Percentiles rank a stretch among this genome's conserved stretches.
Conservation (phyloP, 2,329 filamentous ascomycete genomes). For the Cercospora beticola region DNA sequence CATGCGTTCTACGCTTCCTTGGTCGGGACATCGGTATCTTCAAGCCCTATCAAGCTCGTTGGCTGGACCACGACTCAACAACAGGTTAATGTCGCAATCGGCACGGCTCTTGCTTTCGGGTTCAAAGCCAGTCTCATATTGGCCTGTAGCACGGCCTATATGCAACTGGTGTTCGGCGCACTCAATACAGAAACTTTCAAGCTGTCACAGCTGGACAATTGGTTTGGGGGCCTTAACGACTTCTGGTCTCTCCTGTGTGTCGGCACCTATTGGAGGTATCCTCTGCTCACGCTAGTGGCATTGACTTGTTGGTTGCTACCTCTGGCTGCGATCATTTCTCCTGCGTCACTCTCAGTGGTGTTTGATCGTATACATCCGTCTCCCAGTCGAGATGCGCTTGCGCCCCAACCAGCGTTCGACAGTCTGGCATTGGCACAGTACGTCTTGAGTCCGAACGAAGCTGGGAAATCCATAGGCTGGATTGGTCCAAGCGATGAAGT, state of each 20-base stretch:
- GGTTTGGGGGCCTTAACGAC: slow-evolving; percentile 17
- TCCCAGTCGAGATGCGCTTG: not conserved
- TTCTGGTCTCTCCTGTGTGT: slow-evolving; percentile 8
- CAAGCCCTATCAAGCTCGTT: slow-evolving; percentile 7
- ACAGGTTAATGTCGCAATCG: slow-evolving; percentile 18
- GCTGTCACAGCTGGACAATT: slow-evolving; percentile 15
- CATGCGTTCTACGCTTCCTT: slow-evolving; percentile 5
- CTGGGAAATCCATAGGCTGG: not conserved
- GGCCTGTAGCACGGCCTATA: slow-evolving; percentile 20
- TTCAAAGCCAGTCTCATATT: slow-evolving; percentile 20
- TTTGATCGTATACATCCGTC: slow-evolving; percentile 15
- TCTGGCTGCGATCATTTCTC: slow-evolving; percentile 17
- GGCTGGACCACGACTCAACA: slow-evolving; percentile 20
- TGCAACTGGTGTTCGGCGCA: slow-evolving; percentile 19
- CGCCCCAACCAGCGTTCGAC: slow-evolving; percentile 15
- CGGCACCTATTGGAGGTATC: slow-evolving; percentile 13
- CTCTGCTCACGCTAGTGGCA: slow-evolving; percentile 13
- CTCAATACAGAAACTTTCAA: not conserved
- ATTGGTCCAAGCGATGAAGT: slow-evolving; percentile 6
- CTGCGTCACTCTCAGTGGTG: slow-evolving; percentile 12
- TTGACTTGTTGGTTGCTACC: slow-evolving; percentile 19
- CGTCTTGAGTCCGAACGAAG: not conserved
- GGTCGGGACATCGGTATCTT: not conserved
- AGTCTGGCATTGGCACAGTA: slow-evolving; percentile 6
- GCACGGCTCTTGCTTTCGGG: slow-evolving; percentile 23